These are phyloP conservation scores for Cyclotella kingstonii DNA, from an alignment of 108 stramenopile genomes.

Conservation along the genomic window DNA sequence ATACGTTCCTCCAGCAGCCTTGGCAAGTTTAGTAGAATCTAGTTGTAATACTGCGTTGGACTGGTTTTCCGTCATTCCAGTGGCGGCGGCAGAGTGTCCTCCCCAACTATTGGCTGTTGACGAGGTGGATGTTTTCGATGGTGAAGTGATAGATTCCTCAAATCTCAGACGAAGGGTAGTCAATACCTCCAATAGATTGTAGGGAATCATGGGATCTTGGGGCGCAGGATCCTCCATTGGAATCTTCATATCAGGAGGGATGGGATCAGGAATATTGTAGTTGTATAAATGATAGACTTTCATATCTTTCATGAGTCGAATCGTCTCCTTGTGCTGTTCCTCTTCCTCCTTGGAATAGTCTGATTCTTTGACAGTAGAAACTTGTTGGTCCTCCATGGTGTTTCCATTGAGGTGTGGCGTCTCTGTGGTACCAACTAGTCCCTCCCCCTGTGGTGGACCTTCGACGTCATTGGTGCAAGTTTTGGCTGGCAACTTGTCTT, in stretches of 20 bases:
- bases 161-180: conserved; percentile 27
- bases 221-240: conserved; percentile 20
- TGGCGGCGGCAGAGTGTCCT: conserved; percentile 30
- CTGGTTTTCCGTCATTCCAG: conserved; percentile 5
- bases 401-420: not conserved
- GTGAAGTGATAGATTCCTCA: conserved; percentile 1
- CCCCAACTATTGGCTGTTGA: conserved; percentile 11
- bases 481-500: conserved; percentile 3
- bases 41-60: not conserved
- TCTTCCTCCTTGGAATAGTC: conserved; percentile 17
- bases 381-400: not conserved
- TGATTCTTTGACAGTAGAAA: not conserved
- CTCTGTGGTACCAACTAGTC: not conserved
- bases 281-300: conserved; percentile 23
- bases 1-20: conserved; percentile 57
- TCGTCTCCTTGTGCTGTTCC: conserved; percentile 23
- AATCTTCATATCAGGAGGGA: conserved; percentile 43
- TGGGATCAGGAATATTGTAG: conserved; percentile 38
- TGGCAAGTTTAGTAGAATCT: conserved; percentile 38
- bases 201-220: conserved; percentile 25
- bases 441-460: not conserved
- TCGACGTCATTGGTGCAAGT: not conserved
- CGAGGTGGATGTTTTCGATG: not conserved
- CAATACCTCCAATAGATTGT: conserved; percentile 27
- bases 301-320: conserved; percentile 9